These are phyloP conservation scores for Tylopilus subfusipes DNA, from an alignment of 768 basidiomycete genomes.

Conservation along the genomic window DNA sequence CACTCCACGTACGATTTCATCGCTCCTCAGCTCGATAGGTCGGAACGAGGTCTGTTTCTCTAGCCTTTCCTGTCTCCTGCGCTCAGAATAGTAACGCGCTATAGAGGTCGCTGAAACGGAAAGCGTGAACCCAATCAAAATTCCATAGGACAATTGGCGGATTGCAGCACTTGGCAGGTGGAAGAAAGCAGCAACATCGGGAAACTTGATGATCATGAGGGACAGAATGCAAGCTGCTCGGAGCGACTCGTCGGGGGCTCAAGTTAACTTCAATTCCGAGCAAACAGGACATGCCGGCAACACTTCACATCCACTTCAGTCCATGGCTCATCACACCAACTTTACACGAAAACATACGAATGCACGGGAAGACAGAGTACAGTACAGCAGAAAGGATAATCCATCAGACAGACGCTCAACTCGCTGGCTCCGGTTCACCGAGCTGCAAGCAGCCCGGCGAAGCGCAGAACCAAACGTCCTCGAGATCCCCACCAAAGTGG, in stretches of 20 bases:
- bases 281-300: too few species aligned
- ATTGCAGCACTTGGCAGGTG: conserved; percentile 24
- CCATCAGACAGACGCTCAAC: conserved; percentile 65
- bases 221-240: neutral
- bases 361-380: too few species aligned
- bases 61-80: conserved; percentile 40
- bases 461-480: conserved; percentile 56
- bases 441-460: conserved; percentile 28
- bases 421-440: conserved; percentile 41
- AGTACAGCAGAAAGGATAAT: too few species aligned
- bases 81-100: conserved; percentile 48
- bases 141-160: conserved; percentile 43
- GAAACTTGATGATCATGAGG: conserved; percentile 15
- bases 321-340: too few species aligned
- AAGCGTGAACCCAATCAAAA: conserved; percentile 73
- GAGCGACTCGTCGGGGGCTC: too few species aligned
- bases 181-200: conserved; percentile 17
- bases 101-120: conserved; percentile 70
- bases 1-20: conserved; percentile 78
- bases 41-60: conserved; percentile 36
- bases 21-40: conserved; percentile 69
- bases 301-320: too few species aligned
- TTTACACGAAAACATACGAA: too few species aligned
- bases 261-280: too few species aligned
- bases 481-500: conserved; percentile 41